Base-by-base conservation (phyloP, 2,329 filamentous ascomycete species). In the Trichoderma simmonsii region DNA sequence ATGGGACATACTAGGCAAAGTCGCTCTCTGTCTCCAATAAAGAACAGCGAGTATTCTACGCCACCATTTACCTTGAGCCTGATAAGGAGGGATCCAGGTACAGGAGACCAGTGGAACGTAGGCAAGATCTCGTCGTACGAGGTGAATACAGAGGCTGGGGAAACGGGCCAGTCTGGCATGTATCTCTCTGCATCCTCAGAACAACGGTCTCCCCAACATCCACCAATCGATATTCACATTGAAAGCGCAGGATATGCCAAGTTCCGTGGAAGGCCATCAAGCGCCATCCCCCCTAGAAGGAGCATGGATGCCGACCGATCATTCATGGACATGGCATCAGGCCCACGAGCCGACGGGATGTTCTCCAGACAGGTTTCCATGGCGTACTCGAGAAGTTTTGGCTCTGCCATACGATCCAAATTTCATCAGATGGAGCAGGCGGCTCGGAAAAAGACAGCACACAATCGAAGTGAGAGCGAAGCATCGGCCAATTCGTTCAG, bases 91-190 rank as follows among this genome's bases (percentile, higher is more conserved):
- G 91, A 94, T 78, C 91, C 91, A 1, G 85, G 86, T 26, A 88
- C 90, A 9, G 89, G 89, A 8, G 85, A 85, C 70, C 92, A 94
- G 79, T 94, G 92, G 91, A 94, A 94, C 77, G 86, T 94, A 14
- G 92, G 90, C 26, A 89, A 86, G 70, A 86, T 94, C 63, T 86
- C 85, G 2, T 89, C 87, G 0, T 85, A 85, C 72, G 86, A 88
- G 73, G 79, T 84, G 15, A 85, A 87, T 59, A 70, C 68, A 21
- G 75, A 77, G 11, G 75, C 76, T 6, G 75, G 73, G 12, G 74
- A 73, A 8, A 75, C 73, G 32, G 76, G 73, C 64, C 75, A 30
- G 61, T 77, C 72, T 72, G 76, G 32, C 65, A 72, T 71, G 70
- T 80, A 59, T 73, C 75, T 14, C 66, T 78, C 66, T n/a, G 72